phyloP scores from a whole-genome alignment of 129 eudicot genomes.

The Arctium minus region DNA sequence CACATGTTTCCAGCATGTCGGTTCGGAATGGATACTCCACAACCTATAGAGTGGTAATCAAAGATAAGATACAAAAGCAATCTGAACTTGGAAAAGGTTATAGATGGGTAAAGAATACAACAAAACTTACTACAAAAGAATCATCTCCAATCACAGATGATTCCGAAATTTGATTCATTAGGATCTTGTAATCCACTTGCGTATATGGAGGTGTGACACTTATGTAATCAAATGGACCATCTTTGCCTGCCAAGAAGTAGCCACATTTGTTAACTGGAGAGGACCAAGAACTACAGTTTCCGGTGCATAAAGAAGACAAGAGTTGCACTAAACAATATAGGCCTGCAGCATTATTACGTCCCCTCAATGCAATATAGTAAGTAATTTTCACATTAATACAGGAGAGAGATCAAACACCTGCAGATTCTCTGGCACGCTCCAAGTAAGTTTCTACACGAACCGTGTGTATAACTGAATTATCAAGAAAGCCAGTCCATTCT shows the following conservation, averaged over 20 bases:
- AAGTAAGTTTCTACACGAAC: conserved; percentile 70
- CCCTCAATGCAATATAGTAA: neutral
- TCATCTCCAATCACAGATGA: conserved; percentile 75
- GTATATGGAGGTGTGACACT: conserved; percentile 96
- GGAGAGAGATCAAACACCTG: conserved; percentile 25
- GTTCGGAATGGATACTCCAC: conserved; percentile 88
- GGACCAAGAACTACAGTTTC: neutral
- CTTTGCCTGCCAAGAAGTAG: conserved; percentile 45
- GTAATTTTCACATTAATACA: neutral
- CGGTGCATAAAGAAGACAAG: neutral
- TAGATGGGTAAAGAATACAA: neutral
- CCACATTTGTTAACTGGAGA: neutral
- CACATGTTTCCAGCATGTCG: conserved; percentile 80
- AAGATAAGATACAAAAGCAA: conserved; percentile 9
- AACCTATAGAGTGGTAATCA: conserved; percentile 40
- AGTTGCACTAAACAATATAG: neutral
- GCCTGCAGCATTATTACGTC: neutral
- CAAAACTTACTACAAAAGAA: conserved; percentile 61
- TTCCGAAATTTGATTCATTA: conserved; percentile 75
- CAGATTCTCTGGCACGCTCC: conserved; percentile 49
- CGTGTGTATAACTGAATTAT: conserved; percentile 72
- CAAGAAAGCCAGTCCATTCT: conserved; percentile 86
- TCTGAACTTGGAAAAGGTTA: neutral
- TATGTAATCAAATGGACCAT: conserved; percentile 65
- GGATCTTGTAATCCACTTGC: conserved; percentile 67